phyloP scores from a whole-genome alignment of 2,329 filamentous ascomycete species.

The Aspergillus quadricinctus region DNA sequence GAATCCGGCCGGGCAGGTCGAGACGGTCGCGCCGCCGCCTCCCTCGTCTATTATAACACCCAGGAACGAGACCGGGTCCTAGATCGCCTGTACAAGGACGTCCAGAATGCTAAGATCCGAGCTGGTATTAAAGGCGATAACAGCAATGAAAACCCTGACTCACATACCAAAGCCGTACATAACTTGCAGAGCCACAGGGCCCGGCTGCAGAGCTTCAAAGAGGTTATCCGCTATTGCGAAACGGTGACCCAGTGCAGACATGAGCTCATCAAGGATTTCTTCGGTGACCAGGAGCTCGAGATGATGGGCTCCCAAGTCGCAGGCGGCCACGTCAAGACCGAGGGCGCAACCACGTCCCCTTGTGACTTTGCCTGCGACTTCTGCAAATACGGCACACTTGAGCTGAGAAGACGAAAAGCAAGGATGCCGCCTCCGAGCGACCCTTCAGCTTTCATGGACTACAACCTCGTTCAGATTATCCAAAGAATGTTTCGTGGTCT shows the following conservation, averaged over 20 bases:
- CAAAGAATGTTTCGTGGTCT: slow-evolving; percentile 14
- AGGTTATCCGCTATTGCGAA: slow-evolving; percentile 78
- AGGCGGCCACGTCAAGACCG: background rate
- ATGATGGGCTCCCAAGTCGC: slow-evolving; percentile 26
- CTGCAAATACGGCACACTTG: slow-evolving; percentile 62
- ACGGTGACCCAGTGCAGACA: slow-evolving; percentile 70
- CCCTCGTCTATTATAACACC: slow-evolving; percentile 85
- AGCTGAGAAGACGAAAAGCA: slow-evolving; percentile 54
- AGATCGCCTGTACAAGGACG: slow-evolving; percentile 46
- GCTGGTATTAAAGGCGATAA: slow-evolving; percentile 37
- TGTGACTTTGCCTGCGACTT: slow-evolving; percentile 76
- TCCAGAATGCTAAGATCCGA: slow-evolving; percentile 32
- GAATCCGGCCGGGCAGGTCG: slow-evolving; percentile 88
- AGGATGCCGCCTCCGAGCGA: slow-evolving; percentile 23
- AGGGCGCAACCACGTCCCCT: slow-evolving; percentile 34
- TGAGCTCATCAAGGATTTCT: slow-evolving; percentile 68
- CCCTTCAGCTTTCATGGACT: slow-evolving; percentile 8
- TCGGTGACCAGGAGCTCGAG: slow-evolving; percentile 57
- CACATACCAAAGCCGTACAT: slow-evolving; percentile 29
- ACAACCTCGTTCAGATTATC: slow-evolving; percentile 8
- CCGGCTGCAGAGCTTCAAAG: slow-evolving; percentile 59
- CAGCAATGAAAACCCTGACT: slow-evolving; percentile 13
- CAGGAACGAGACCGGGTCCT: slow-evolving; percentile 77
- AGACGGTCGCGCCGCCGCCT: slow-evolving; percentile 81
- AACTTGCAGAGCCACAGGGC: slow-evolving; percentile 35